Evolutionary conservation across 2,329 filamentous ascomycete genomes (phyloP).

Genomic region (Zopfia rhizophila): DNA sequence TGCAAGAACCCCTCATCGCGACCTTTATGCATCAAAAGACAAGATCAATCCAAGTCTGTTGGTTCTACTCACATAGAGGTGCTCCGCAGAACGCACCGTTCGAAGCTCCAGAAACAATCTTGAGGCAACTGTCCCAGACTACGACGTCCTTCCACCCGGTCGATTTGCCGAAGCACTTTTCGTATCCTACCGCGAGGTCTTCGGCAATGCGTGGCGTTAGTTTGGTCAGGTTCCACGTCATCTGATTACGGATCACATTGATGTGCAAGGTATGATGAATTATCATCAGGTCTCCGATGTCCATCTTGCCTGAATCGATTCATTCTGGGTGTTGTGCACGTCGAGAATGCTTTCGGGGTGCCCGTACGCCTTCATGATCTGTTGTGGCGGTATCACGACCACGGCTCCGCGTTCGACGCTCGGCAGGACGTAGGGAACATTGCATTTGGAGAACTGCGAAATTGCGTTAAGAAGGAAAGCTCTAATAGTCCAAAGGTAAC

Average conservation of each 20-base stretch:
- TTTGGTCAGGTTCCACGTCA: slow-evolving; percentile 24
- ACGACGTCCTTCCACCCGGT: slow-evolving; percentile 25
- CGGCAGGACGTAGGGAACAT: slow-evolving; percentile 23
- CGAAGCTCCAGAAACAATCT: slow-evolving; percentile 23
- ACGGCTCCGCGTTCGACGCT: slow-evolving; percentile 28
- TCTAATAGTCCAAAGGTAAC: background rate
- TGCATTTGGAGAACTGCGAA: slow-evolving; percentile 16
- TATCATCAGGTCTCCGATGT: slow-evolving; percentile 27
- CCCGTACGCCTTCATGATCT: slow-evolving; percentile 25
- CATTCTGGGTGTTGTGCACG: slow-evolving; percentile 24
- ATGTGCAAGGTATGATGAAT: slow-evolving; percentile 26
- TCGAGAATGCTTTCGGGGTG: slow-evolving; percentile 24
- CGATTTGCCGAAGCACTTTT: slow-evolving; percentile 20
- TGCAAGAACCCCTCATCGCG: slow-evolving; percentile 24
- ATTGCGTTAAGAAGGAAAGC: background rate
- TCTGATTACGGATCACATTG: slow-evolving; percentile 29
- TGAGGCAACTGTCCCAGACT: slow-evolving; percentile 25
- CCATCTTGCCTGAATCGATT: slow-evolving; percentile 29
- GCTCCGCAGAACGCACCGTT: slow-evolving; percentile 30
- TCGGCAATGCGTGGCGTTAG: slow-evolving; percentile 27
- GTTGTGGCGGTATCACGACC: slow-evolving; percentile 24
- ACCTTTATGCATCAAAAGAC: slow-evolving; percentile 8
- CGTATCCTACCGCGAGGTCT: slow-evolving; percentile 23
- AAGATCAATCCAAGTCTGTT: background rate
- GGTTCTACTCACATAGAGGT: slow-evolving; percentile 20